phyloP scores from a whole-genome alignment of 208 protist species.

The Crithidia fasciculata region DNA sequence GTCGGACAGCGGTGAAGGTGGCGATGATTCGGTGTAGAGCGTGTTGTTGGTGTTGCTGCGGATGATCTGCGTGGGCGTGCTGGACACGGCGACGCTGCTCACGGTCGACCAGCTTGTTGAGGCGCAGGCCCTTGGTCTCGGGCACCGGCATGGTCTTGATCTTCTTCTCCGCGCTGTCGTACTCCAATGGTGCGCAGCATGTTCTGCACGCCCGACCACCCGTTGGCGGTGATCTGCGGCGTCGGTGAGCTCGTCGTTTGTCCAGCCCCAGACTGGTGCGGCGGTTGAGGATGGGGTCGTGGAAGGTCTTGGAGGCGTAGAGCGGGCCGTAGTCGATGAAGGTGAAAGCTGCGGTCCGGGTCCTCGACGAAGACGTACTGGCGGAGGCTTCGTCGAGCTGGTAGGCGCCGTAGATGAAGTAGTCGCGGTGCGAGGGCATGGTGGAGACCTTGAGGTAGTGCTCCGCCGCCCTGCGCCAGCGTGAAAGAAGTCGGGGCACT shows the following conservation, averaged over 20 bases:
- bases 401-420: conserved; percentile 42
- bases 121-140: conserved; percentile 36
- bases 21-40: conserved; percentile 48
- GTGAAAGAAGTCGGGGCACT: conserved; percentile 58
- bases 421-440: conserved; percentile 39
- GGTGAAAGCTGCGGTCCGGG: conserved; percentile 17
- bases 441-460: conserved; percentile 50
- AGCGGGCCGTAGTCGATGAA: conserved; percentile 47
- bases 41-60: conserved; percentile 17
- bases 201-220: conserved; percentile 47
- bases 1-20: conserved; percentile 33
- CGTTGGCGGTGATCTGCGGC: conserved; percentile 26
- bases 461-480: conserved; percentile 6
- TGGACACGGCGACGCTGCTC: conserved; percentile 9
- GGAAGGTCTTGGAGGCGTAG: conserved; percentile 47
- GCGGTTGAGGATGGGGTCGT: conserved; percentile 40
- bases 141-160: conserved; percentile 38
- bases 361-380: conserved; percentile 40
- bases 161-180: conserved; percentile 36
- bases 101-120: conserved; percentile 16
- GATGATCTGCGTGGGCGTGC: conserved; percentile 22
- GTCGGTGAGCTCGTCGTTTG: conserved; percentile 39
- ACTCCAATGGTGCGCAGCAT: conserved; percentile 39
- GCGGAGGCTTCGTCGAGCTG: conserved; percentile 1
- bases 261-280: conserved; percentile 47